Percentiles rank a stretch among this genome's conserved stretches.
These are phyloP conservation scores for Fusarium irregulare DNA, from an alignment of 2,329 filamentous ascomycete genomes.

Conservation along the genomic window DNA sequence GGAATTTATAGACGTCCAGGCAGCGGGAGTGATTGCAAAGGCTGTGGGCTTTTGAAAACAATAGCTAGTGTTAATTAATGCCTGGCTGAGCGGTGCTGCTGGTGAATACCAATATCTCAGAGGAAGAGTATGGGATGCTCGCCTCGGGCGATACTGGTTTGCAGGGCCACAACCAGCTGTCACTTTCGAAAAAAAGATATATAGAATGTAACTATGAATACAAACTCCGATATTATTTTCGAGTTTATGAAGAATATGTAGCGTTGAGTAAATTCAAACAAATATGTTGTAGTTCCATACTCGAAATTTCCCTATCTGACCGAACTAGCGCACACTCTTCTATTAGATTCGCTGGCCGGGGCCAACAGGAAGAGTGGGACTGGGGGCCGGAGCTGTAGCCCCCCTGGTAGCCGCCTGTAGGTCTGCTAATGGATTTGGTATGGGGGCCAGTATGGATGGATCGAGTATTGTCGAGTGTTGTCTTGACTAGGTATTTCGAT, in stretches of 20 bases:
- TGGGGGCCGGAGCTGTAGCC: background rate
- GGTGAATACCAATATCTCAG: conserved; percentile 2
- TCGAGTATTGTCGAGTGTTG: background rate
- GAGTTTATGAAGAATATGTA: background rate
- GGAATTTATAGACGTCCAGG: conserved; percentile 16
- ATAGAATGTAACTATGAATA: background rate
- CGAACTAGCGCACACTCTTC: conserved; percentile 16
- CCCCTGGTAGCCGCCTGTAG: background rate
- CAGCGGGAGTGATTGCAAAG: conserved; percentile 5
- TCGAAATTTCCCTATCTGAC: conserved; percentile 1
- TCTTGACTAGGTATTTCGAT: background rate
- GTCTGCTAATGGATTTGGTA: background rate
- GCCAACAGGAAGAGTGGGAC: conserved; percentile 14
- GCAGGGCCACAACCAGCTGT: background rate
- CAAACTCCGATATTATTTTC: background rate
- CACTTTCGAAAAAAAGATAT: background rate
- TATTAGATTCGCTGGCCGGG: background rate
- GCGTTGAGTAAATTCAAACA: conserved; percentile 21
- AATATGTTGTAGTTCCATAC: conserved; percentile 11
- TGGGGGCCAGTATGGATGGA: background rate
- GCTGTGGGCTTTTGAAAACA: background rate
- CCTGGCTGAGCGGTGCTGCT: background rate
- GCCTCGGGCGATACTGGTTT: background rate
- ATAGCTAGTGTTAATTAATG: background rate
- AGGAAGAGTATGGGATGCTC: conserved; percentile 2